A percentile compares a stretch with the other conserved stretches of the same genome.
Conservation (phyloP, 257 asterid genomes). For the Linaria vulgaris region DNA sequence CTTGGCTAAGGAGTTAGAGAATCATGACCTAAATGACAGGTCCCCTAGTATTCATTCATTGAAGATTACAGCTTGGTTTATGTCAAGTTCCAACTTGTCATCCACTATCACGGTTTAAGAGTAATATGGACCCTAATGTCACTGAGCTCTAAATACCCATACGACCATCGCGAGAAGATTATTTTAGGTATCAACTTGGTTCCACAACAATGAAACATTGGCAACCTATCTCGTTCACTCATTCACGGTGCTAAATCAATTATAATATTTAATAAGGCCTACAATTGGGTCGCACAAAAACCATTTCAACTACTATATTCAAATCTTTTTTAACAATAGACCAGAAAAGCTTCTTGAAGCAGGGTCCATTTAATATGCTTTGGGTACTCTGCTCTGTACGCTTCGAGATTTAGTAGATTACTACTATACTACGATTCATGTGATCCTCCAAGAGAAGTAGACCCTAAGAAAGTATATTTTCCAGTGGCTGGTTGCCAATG, state of each 20-base stretch:
- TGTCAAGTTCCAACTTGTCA: background rate
- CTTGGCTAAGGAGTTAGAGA: too few relatives aligned
- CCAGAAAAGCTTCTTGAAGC: background rate
- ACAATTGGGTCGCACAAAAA: background rate
- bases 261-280: background rate
- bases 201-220: background rate
- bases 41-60: background rate
- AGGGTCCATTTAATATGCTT: background rate
- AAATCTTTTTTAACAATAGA: background rate
- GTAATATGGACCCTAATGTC: background rate
- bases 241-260: background rate
- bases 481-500: too few relatives aligned
- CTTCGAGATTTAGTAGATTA: background rate
- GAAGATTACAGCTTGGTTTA: background rate
- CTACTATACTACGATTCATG: background rate
- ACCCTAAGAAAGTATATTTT: background rate
- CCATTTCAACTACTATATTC: background rate
- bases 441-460: background rate
- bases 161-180: background rate
- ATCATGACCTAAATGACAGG: slow-evolving; percentile 4
- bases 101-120: background rate
- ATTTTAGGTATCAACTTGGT: background rate
- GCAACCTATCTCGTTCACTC: background rate
- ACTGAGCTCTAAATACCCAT: background rate
- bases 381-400: background rate